Percentiles rank a stretch among this genome's conserved stretches.
phyloP scores from a whole-genome alignment of 139 green algal species.

The Ulvella scutata region DNA sequence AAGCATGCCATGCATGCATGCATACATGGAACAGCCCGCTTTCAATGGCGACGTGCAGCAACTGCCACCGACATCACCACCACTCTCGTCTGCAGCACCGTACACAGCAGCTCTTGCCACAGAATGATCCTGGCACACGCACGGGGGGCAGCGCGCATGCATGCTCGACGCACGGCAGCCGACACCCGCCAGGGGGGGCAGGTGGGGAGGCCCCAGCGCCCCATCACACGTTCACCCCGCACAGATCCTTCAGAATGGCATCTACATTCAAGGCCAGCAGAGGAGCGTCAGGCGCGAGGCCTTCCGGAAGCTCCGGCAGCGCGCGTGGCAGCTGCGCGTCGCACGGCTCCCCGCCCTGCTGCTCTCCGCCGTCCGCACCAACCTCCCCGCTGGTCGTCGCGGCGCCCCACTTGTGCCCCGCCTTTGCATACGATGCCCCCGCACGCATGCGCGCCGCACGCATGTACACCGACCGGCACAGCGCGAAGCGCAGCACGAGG shows the following conservation, averaged over 20 bases:
- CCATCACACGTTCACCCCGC: not conserved
- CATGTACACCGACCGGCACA: constrained; percentile 19
- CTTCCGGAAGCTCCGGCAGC: not conserved
- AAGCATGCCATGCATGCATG: no score
- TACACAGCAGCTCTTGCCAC: no score
- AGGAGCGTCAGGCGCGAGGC: not conserved
- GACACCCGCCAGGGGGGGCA: no score
- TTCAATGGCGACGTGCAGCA: no score
- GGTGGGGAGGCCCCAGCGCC: no score
- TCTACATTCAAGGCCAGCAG: not conserved
- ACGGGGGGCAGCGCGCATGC: no score
- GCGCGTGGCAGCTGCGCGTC: not conserved
- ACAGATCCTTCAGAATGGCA: not conserved
- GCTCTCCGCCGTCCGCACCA: not conserved
- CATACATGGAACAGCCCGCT: no score
- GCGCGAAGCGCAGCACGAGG: constrained; percentile 22
- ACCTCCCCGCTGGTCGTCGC: not conserved
- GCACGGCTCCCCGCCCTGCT: no score
- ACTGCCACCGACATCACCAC: no score
- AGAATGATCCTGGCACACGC: no score
- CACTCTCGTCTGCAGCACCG: no score
- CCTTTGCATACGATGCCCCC: not conserved
- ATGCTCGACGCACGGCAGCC: no score
- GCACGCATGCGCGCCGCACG: not conserved
- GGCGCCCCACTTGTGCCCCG: not conserved